phyloP scores from a whole-genome alignment of 768 basidiomycete genomes.

The Goffeauzyma gilvescens region DNA sequence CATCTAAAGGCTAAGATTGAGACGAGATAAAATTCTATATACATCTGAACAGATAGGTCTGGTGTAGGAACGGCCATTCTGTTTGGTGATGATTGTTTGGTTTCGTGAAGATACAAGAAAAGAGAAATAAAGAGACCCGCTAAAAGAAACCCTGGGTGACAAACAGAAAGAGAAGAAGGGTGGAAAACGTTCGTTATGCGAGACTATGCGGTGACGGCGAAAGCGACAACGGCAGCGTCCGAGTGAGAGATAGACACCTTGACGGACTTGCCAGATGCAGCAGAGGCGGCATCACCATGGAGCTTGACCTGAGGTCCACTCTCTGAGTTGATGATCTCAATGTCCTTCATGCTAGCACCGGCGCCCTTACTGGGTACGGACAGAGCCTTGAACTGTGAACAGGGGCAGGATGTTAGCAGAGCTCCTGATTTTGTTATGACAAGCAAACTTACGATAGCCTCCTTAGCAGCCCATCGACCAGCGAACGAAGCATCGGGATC shows the following conservation, averaged over 20 bases:
- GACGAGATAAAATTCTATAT: too few species aligned
- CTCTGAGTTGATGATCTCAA: constrained; percentile 63
- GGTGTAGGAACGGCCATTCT: too few species aligned
- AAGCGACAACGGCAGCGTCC: constrained; percentile 44
- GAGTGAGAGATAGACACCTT: constrained; percentile 82
- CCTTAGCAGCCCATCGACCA: constrained; percentile 92
- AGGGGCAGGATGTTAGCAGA: too few species aligned
- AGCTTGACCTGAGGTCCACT: constrained; percentile 45
- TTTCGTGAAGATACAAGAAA: too few species aligned
- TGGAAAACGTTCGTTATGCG: too few species aligned
- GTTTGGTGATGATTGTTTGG: too few species aligned
- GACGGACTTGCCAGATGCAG: constrained; percentile 56
- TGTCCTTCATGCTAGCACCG: constrained; percentile 86
- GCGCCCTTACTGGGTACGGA: constrained; percentile 80
- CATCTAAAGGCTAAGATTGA: too few species aligned
- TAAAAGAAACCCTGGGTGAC: too few species aligned
- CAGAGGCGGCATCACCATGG: constrained; percentile 45
- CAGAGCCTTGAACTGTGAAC: constrained; percentile 62
- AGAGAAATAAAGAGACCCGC: too few species aligned
- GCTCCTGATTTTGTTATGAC: neutral
- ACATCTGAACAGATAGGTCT: too few species aligned
- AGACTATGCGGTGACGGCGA: too few species aligned
- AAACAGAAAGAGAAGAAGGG: too few species aligned
- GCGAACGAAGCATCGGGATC: constrained; percentile 79
- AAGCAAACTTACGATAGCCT: constrained; percentile 39